Conservation (phyloP, 192 early-diverging fungal genomes). For the Helicostylum pulchrum region DNA sequence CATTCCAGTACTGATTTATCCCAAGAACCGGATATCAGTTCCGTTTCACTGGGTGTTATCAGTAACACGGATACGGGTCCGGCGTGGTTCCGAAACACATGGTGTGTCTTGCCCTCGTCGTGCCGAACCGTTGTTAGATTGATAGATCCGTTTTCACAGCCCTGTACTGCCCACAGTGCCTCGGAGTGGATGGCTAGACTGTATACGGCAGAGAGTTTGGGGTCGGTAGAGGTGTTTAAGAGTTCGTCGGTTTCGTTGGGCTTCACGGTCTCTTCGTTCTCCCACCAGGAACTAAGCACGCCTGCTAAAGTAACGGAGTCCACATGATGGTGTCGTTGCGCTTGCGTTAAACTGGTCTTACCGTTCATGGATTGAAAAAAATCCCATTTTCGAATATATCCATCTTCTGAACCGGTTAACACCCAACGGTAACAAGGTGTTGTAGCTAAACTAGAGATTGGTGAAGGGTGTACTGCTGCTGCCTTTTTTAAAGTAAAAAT, state of each 20-base stretch:
- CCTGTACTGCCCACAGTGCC: conserved; percentile 80
- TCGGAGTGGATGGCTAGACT: conserved; percentile 92
- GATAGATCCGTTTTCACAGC: conserved; percentile 78
- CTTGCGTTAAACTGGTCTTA: conserved; percentile 74
- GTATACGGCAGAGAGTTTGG: conserved; percentile 87
- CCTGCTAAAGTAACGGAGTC: conserved; percentile 84
- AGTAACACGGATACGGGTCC: conserved; percentile 80
- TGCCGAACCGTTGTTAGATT: conserved; percentile 87
- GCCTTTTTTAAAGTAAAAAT: conserved; percentile 38
- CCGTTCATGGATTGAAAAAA: conserved; percentile 85
- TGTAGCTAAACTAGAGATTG: conserved; percentile 66
- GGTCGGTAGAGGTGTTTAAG: conserved; percentile 26
- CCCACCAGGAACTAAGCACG: conserved; percentile 77
- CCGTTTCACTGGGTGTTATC: conserved; percentile 77
- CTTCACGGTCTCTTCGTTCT: conserved; percentile 59
- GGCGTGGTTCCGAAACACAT: conserved; percentile 77
- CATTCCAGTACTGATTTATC: conserved; percentile 79
- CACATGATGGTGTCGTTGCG: conserved; percentile 79
- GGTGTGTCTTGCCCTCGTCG: conserved; percentile 89
- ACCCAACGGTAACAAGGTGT: conserved; percentile 76
- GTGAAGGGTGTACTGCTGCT: conserved; percentile 60
- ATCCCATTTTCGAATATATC: conserved; percentile 93
- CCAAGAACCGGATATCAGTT: conserved; percentile 93
- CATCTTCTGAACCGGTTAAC: conserved; percentile 89
- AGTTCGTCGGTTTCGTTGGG: neutral